A percentile compares a stretch with the other conserved stretches of the same genome.
Evolutionary conservation across 1,139 yeast species (phyloP).

Genomic region (Yamadazyma taylorii): DNA sequence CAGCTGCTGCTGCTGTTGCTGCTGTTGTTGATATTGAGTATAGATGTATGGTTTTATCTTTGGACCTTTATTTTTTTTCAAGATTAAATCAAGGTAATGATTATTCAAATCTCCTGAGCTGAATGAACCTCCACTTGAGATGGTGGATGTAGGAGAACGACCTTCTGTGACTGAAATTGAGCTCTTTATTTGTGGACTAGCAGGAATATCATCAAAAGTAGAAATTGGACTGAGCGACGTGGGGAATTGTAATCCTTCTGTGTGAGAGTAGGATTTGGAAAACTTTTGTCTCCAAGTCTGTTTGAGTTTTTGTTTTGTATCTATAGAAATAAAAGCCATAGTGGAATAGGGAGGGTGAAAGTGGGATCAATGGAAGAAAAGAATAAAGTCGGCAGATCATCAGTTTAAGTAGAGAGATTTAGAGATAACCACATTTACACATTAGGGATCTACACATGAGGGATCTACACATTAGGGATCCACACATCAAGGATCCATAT

Average conservation of each 20-base stretch:
- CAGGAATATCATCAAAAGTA: constrained; percentile 4
- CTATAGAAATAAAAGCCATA: no score
- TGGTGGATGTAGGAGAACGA: constrained; percentile 6
- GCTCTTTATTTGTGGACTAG: no score
- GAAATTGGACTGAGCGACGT: constrained; percentile 16
- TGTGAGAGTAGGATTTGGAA: constrained; percentile 1
- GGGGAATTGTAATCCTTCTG: constrained; percentile 9
- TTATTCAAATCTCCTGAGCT: not conserved
- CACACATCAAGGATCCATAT: no score
- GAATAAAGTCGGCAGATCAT: no score
- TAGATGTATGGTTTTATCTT: constrained; percentile 27
- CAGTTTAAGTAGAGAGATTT: no score
- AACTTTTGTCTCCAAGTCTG: constrained; percentile 11
- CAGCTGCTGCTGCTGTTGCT: no score
- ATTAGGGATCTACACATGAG: no score
- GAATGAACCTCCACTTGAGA: constrained; percentile 6
- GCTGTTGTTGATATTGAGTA: constrained; percentile 14
- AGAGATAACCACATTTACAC: no score
- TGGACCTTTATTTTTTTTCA: constrained; percentile 21
- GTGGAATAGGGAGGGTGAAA: no score
- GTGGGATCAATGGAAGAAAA: no score
- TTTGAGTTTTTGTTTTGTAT: constrained; percentile 6
- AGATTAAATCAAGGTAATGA: constrained; percentile 1
- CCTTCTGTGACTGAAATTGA: no score
- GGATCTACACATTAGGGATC: no score